These are phyloP conservation scores for Mycena olivaceomarginata DNA, from an alignment of 768 basidiomycete genomes.

Conservation along the genomic window DNA sequence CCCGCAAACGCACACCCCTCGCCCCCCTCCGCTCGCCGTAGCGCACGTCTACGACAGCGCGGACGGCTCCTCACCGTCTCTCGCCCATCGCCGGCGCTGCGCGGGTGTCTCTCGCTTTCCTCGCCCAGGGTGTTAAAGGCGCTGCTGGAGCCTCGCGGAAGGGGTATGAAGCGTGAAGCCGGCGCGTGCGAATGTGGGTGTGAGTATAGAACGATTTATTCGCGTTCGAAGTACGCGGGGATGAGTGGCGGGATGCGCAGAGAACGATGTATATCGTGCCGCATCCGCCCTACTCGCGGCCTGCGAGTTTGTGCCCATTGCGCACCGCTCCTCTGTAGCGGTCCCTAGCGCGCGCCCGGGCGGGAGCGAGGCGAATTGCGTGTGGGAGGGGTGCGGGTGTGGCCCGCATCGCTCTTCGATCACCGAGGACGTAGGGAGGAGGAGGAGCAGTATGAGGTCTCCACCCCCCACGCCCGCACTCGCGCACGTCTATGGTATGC, in stretches of 20 bases:
- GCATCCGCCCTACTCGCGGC: slow-evolving; percentile 3
- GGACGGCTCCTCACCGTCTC: not conserved
- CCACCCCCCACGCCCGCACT: too few relatives aligned
- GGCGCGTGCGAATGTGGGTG: not conserved
- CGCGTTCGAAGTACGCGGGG: not conserved
- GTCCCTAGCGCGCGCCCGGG: too few relatives aligned
- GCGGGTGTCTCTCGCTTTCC: not conserved
- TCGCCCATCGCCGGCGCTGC: not conserved
- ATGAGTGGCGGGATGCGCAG: not conserved
- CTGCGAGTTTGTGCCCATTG: not conserved
- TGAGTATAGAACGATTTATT: not conserved
- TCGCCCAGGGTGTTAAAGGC: not conserved
- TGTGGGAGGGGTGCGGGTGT: too few relatives aligned
- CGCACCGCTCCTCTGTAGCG: too few relatives aligned
- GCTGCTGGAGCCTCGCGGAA: not conserved
- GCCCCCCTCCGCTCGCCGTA: not conserved
- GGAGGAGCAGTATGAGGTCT: too few relatives aligned
- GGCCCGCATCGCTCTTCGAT: too few relatives aligned
- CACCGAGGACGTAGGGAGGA: too few relatives aligned
- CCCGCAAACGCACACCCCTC: not conserved
- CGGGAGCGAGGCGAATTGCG: too few relatives aligned
- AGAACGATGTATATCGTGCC: not conserved
- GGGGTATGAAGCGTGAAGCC: not conserved
- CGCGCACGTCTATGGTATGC: too few relatives aligned
- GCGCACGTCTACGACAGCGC: not conserved